Percentiles rank a stretch among this genome's conserved stretches.
Evolutionary conservation across 108 stramenopile genomes (phyloP).

Genomic region (Nannochloropsis gaditana): DNA sequence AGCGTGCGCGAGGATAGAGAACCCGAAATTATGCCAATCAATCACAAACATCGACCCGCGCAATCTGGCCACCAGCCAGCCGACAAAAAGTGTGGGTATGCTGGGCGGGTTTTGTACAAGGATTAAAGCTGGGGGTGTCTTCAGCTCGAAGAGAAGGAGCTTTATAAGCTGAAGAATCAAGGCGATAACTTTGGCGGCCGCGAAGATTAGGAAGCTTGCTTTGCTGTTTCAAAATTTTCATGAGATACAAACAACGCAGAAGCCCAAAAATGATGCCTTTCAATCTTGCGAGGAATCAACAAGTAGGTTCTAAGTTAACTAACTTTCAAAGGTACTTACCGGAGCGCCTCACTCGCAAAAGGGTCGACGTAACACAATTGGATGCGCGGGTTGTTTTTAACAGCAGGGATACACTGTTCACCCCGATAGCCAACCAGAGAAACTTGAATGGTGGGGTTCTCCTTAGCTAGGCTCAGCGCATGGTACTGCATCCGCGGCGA

Average conservation of each 20-base stretch:
- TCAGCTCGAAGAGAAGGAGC: constrained; percentile 23
- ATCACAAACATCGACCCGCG: constrained; percentile 69
- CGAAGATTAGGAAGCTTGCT: constrained; percentile 30
- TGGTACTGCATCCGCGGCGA: constrained; percentile 99
- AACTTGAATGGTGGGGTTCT: constrained; percentile 24
- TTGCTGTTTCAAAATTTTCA: constrained; percentile 30
- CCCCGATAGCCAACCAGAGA: constrained; percentile 54
- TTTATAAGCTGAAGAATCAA: constrained; percentile 19
- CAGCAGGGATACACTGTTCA: constrained; percentile 39
- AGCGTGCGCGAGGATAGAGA: constrained; percentile 70
- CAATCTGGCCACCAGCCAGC: constrained; percentile 59
- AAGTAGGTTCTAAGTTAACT: no score
- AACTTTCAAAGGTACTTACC: background rate
- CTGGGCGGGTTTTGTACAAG: constrained; percentile 97
- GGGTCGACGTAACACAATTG: constrained; percentile 36
- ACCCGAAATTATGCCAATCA: constrained; percentile 94
- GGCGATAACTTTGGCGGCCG: constrained; percentile 26
- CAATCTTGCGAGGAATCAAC: no score
- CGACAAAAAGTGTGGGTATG: constrained; percentile 70
- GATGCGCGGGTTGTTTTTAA: constrained; percentile 41
- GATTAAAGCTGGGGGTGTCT: constrained; percentile 44
- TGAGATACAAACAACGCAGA: no score
- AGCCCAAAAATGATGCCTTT: no score
- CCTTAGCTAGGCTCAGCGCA: constrained; percentile 68
- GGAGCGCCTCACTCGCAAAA: constrained; percentile 23